Evolutionary conservation across 2,329 filamentous ascomycete genomes (phyloP).

Genomic region (Fusarium bulbicola): DNA sequence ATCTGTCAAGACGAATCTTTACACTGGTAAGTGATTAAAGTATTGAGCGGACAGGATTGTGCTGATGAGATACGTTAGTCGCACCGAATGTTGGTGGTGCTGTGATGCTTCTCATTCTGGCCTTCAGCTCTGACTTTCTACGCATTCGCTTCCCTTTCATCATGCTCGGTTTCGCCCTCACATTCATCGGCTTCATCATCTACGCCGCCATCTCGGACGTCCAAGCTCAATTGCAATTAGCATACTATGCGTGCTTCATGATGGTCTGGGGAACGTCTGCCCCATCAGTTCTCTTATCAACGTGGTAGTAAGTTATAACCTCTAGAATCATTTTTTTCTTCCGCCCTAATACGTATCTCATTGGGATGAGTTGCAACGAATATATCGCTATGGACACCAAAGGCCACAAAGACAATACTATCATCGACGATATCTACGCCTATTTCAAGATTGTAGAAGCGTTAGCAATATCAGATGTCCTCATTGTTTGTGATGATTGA

Average conservation of each 20-base stretch:
- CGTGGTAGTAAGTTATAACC: constrained; percentile 10
- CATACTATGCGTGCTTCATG: constrained; percentile 16
- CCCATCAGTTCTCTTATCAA: not conserved
- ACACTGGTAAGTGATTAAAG: not conserved
- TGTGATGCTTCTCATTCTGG: constrained; percentile 11
- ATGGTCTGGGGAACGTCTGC: constrained; percentile 20
- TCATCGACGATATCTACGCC: no score
- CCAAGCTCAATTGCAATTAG: not conserved
- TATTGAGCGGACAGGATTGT: no score
- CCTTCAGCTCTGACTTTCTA: constrained; percentile 6
- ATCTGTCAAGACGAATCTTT: constrained; percentile 2
- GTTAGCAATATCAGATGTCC: no score
- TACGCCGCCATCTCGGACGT: constrained; percentile 16
- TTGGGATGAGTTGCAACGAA: no score
- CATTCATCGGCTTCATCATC: constrained; percentile 9
- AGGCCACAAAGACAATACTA: no score
- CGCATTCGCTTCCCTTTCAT: constrained; percentile 6
- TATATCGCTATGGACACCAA: no score
- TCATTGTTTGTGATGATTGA: no score
- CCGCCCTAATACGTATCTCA: no score
- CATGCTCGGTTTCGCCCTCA: constrained; percentile 8
- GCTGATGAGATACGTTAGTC: not conserved
- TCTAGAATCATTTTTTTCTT: no score
- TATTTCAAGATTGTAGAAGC: no score
- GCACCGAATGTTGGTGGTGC: constrained; percentile 6